Base-by-base conservation (phyloP, 169 alveolate genomes). In the Cystoisospora suis region DNA sequence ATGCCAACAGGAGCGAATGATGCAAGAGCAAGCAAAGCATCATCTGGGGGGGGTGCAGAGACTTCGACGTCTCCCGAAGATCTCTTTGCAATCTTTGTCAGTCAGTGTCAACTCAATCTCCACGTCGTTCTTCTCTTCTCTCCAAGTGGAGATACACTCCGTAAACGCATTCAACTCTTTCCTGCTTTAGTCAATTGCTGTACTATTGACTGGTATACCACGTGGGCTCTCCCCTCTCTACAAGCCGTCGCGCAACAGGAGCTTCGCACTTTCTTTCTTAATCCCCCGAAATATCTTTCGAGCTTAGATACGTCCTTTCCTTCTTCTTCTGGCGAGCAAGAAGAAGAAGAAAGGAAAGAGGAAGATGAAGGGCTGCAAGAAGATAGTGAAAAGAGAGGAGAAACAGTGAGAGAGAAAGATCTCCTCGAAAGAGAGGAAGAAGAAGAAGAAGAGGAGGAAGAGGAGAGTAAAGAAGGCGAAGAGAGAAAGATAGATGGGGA, bases 171-270 rank as follows among this genome's bases (percentile, higher is more conserved):
- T 88, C 96, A 98, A 65, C 98, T 97, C 94, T 98, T 98, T 98
- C 99, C 99, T 27, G 98, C 99, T 46, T 94, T 98, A 59, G 97
- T 98, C 95, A 97, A 97, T 81, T 97, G 98, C 91, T 98, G 99
- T 93, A 98, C 99, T 47, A 97, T 98, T 90, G 97, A 98, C 89
- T 98, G 99, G 99, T 97, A 96, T 94, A 94, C 96, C 38, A 83
- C 93, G 53, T 97, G 99, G 98, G 97, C 98, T 0, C 93, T 93
- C 59, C 98, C 95, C 46, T 99, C 99, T 0, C 93, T 97, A 29
- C 83, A 90, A 77, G 88, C 93, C 12, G 96, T 91, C 58, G 92
- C 92, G 3, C 38, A 69, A 61, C 85, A 87, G 46, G 65, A 87
- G 77, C 77, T 92, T 56, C 40, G 40, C 20, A 12, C 56, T 34